A percentile compares a stretch with the other conserved stretches of the same genome.
phyloP scores from a whole-genome alignment of 2,329 filamentous ascomycete species.

The Phoma sp. region DNA sequence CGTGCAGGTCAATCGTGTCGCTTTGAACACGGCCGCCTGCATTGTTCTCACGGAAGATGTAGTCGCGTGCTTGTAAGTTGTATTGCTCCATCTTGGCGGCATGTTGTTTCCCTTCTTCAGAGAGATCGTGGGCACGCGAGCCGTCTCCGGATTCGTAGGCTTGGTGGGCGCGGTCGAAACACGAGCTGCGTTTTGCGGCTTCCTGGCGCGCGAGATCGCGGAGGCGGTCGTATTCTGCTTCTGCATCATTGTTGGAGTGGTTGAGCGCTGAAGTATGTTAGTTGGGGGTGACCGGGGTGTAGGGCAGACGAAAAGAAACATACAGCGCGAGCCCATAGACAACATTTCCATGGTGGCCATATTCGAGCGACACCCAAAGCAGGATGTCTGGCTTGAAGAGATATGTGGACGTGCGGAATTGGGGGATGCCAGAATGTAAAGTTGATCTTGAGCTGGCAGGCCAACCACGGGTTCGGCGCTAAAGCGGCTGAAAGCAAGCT shows the following conservation, averaged over 20 bases:
- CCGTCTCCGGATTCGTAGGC: constrained; percentile 87
- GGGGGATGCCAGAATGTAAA: constrained; percentile 4
- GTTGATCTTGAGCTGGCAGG: constrained; percentile 22
- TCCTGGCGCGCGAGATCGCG: constrained; percentile 83
- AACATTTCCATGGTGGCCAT: constrained; percentile 45
- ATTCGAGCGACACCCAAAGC: constrained; percentile 19
- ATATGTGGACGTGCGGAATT: not conserved
- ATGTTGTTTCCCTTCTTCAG: constrained; percentile 83
- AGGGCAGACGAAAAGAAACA: constrained; percentile 9
- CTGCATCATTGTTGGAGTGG: constrained; percentile 51
- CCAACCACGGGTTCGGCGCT: constrained; percentile 11
- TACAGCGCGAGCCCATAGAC: constrained; percentile 46
- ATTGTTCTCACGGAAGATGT: constrained; percentile 96
- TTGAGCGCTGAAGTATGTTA: constrained; percentile 40
- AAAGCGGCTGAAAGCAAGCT: constrained; percentile 15
- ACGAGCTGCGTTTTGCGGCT: constrained; percentile 76
- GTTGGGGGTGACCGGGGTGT: not conserved
- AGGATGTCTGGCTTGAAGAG: constrained; percentile 1
- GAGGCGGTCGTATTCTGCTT: constrained; percentile 91
- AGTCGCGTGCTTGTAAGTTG: constrained; percentile 90
- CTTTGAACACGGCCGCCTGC: constrained; percentile 72
- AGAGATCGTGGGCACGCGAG: constrained; percentile 80
- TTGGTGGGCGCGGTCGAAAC: constrained; percentile 71
- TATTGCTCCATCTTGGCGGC: constrained; percentile 84
- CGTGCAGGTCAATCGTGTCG: constrained; percentile 93